Evolutionary conservation across 352 stramenopile genomes (phyloP).

Genomic region (Phytopythium ostracodes): DNA sequence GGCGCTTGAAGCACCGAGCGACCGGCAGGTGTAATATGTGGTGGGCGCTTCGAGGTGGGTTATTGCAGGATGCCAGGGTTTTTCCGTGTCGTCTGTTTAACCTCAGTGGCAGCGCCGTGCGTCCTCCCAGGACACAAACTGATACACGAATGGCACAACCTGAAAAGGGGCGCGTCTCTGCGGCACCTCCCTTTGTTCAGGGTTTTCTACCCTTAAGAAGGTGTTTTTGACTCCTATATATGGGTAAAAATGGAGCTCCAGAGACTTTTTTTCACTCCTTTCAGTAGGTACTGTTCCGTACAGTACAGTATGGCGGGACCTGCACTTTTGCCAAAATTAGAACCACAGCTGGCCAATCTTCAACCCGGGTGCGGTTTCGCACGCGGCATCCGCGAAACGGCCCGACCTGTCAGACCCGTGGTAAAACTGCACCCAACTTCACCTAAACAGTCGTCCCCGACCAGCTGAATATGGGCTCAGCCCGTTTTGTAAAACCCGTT

Average conservation of each 20-base stretch:
- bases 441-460: background rate
- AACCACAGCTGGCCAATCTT: slow-evolving; percentile 1
- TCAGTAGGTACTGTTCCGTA: background rate
- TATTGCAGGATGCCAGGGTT: no score
- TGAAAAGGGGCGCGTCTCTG: background rate
- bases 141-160: slow-evolving; percentile 1
- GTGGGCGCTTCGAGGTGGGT: no score
- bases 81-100: background rate
- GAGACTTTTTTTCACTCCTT: background rate
- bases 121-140: background rate
- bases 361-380: background rate
- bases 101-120: background rate
- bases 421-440: background rate
- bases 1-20: no score
- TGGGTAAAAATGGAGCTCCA: background rate
- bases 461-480: slow-evolving; percentile 1
- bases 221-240: background rate
- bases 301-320: background rate
- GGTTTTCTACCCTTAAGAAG: background rate
- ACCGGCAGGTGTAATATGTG: no score
- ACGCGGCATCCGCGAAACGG: background rate
- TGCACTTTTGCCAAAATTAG: slow-evolving; percentile 7
- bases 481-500: background rate
- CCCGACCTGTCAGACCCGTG: background rate
- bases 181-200: background rate